Conservation (phyloP, 2,329 filamentous ascomycete species). For the Ascochyta rabiei region DNA sequence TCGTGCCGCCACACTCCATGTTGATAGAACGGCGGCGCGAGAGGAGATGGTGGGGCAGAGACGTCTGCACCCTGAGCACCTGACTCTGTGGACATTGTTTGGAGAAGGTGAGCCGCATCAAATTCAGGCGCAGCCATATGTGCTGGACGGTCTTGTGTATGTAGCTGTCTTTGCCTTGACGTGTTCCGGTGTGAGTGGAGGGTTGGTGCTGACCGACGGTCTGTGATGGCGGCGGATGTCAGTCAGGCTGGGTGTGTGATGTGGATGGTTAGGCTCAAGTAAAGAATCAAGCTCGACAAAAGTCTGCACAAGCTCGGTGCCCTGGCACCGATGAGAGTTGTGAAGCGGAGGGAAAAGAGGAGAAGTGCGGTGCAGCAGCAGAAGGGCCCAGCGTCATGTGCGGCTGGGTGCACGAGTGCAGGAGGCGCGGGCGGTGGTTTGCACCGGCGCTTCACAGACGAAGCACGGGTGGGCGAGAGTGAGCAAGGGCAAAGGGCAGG, state of each 20-base stretch:
- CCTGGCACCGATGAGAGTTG: not conserved
- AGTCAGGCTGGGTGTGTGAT: not conserved
- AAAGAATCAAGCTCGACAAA: not conserved
- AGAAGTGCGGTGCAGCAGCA: not conserved
- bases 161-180: not conserved
- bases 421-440: constrained; percentile 16
- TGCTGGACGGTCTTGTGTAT: not conserved
- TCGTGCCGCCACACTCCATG: constrained; percentile 21
- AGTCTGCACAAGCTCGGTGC: not conserved
- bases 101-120: constrained; percentile 22
- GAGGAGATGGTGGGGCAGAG: constrained; percentile 23
- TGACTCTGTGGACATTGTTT: constrained; percentile 23
- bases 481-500: constrained; percentile 16
- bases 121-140: constrained; percentile 39
- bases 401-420: constrained; percentile 23
- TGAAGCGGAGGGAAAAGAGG: not conserved
- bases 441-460: constrained; percentile 26
- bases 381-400: constrained; percentile 2
- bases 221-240: not conserved
- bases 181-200: constrained; percentile 7
- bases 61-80: constrained; percentile 27
- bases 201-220: not conserved
- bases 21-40: constrained; percentile 25
- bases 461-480: constrained; percentile 16
- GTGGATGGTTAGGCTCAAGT: not conserved